Conservation (phyloP, 257 asterid genomes). For the Fraxinus anomala region DNA sequence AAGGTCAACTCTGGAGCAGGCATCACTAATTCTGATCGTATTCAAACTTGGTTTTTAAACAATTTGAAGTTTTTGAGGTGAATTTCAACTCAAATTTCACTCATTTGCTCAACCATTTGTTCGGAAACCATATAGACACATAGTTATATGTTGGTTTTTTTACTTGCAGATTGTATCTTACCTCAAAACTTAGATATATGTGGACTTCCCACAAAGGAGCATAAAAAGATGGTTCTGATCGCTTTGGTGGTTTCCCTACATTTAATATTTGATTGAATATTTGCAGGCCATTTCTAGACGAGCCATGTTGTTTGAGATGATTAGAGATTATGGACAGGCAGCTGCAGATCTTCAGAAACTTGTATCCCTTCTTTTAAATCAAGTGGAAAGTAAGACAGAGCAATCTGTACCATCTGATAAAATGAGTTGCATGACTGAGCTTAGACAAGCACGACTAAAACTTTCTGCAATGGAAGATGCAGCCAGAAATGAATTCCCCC, state of each 20-base stretch:
- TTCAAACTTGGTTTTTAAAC: neutral
- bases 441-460: conserved; percentile 65
- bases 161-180: neutral
- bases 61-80: neutral
- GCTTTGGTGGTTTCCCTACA: neutral
- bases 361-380: conserved; percentile 61
- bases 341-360: conserved; percentile 75
- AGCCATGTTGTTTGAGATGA: conserved; percentile 75
- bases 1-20: neutral
- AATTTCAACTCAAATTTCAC: neutral
- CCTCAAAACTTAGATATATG: neutral
- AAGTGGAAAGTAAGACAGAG: conserved; percentile 53
- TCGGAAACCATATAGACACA: neutral
- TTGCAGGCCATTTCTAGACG: conserved; percentile 90
- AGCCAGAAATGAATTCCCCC: conserved; percentile 66
- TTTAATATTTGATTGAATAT: neutral
- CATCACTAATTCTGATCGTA: neutral
- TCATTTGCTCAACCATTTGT: neutral
- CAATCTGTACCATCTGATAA: conserved; percentile 56
- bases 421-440: conserved; percentile 57
- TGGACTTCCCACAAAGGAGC: neutral
- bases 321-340: conserved; percentile 89
- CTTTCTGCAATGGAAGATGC: conserved; percentile 81
- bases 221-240: neutral
- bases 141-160: neutral